phyloP scores from a whole-genome alignment of 129 eudicot genomes.

The Erigeron canadensis region DNA sequence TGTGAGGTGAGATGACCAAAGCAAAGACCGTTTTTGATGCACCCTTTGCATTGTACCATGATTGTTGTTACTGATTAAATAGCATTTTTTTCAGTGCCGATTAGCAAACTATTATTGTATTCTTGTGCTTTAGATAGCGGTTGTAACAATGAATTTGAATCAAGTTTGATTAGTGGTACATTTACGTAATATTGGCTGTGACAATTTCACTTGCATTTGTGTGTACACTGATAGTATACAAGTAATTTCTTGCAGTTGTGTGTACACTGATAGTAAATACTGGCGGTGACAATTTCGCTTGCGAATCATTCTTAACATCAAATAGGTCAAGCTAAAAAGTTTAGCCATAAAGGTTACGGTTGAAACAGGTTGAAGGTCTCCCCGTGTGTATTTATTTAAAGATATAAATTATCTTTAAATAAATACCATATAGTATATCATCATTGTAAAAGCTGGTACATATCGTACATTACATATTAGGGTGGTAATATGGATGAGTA shows the following conservation, averaged over 20 bases:
- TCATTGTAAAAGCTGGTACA: background rate
- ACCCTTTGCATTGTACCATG: too few relatives aligned
- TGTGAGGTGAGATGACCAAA: too few relatives aligned
- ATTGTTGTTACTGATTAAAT: background rate
- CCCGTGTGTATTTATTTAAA: background rate
- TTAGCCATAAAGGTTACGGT: background rate
- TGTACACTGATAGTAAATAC: background rate
- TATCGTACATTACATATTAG: background rate
- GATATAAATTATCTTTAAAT: background rate
- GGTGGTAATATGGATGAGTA: background rate
- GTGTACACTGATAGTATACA: slow-evolving; percentile 1
- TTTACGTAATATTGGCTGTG: too few relatives aligned
- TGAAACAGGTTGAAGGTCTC: background rate
- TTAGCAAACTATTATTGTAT: background rate
- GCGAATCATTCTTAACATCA: background rate
- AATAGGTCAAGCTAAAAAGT: background rate
- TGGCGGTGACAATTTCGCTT: background rate
- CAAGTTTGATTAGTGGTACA: background rate
- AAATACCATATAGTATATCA: too few relatives aligned
- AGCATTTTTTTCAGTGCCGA: background rate
- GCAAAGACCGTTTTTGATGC: too few relatives aligned
- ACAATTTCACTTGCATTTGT: too few relatives aligned
- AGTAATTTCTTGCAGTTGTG: background rate
- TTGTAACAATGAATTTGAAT: background rate
- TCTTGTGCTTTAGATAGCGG: background rate